Percentiles rank a stretch among this genome's conserved stretches.
Conservation (phyloP, 768 basidiomycete species). For the Suillus placidus region DNA sequence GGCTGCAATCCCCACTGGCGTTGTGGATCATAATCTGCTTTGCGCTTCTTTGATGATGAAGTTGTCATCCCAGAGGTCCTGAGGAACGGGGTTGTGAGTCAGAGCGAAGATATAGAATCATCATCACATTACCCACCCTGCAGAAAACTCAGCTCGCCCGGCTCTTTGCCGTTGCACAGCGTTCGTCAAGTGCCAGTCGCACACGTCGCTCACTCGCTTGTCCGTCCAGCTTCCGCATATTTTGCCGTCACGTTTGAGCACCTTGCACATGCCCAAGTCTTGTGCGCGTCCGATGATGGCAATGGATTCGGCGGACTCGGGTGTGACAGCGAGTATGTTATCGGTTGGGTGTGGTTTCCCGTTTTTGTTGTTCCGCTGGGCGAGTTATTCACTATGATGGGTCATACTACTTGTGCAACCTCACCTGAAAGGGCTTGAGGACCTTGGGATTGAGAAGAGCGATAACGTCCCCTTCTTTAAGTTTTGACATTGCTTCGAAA, state of each 20-base stretch:
- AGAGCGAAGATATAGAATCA: neutral
- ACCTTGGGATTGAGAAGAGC: constrained; percentile 88
- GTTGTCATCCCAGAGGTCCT: constrained; percentile 77
- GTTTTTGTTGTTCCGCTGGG: constrained; percentile 41
- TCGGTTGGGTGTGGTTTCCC: constrained; percentile 73
- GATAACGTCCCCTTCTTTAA: constrained; percentile 88
- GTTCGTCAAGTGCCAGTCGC: constrained; percentile 88
- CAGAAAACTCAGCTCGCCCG: constrained; percentile 82
- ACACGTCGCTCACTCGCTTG: constrained; percentile 81
- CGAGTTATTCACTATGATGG: neutral
- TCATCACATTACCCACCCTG: constrained; percentile 55
- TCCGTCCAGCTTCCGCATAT: constrained; percentile 90
- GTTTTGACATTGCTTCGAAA: constrained; percentile 83
- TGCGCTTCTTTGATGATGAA: constrained; percentile 49
- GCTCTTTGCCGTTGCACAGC: constrained; percentile 77
- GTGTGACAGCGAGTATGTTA: constrained; percentile 87
- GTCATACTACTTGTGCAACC: constrained; percentile 18
- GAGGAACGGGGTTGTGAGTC: constrained; percentile 2
- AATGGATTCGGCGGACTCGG: constrained; percentile 77
- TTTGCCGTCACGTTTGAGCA: constrained; percentile 76
- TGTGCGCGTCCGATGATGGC: constrained; percentile 83
- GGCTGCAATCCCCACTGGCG: constrained; percentile 81
- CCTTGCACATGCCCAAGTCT: constrained; percentile 86
- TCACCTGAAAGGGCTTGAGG: constrained; percentile 82
- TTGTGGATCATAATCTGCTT: constrained; percentile 62